phyloP scores from a whole-genome alignment of 768 basidiomycete genomes.

The Trichaptum fuscoviolaceum region DNA sequence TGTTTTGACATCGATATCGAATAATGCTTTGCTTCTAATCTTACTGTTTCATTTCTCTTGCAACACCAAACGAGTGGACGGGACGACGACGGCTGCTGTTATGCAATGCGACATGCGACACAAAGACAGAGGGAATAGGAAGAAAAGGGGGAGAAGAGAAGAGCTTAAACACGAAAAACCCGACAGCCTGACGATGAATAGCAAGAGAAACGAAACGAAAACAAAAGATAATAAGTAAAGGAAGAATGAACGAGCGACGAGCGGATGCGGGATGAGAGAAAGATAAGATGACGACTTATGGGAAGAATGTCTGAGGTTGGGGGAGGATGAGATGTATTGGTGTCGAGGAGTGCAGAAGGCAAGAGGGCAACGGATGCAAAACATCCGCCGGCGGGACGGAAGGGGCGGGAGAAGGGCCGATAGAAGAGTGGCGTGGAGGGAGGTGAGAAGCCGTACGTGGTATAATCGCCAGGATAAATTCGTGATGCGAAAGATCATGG shows the following conservation, averaged over 20 bases:
- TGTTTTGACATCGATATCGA: neutral
- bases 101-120: constrained; percentile 4
- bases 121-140: constrained; percentile 13
- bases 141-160: constrained; percentile 12
- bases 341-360: constrained; percentile 17
- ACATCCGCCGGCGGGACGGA: neutral
- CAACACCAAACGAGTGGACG: neutral
- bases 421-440: neutral
- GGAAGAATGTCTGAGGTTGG: neutral
- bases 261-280: constrained; percentile 1
- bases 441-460: neutral
- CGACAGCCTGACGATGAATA: constrained; percentile 19
- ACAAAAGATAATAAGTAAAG: constrained; percentile 30
- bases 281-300: constrained; percentile 12
- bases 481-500: neutral
- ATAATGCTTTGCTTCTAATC: neutral
- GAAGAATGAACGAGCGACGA: constrained; percentile 7
- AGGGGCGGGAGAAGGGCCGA: neutral
- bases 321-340: constrained; percentile 1
- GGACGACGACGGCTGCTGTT: neutral
- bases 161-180: constrained; percentile 21
- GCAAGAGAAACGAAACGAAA: constrained; percentile 27
- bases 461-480: neutral
- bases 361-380: constrained; percentile 4
- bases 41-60: neutral